Base-by-base conservation (phyloP, 2,329 filamentous ascomycete genomes). In the Graphilbum sp. region DNA sequence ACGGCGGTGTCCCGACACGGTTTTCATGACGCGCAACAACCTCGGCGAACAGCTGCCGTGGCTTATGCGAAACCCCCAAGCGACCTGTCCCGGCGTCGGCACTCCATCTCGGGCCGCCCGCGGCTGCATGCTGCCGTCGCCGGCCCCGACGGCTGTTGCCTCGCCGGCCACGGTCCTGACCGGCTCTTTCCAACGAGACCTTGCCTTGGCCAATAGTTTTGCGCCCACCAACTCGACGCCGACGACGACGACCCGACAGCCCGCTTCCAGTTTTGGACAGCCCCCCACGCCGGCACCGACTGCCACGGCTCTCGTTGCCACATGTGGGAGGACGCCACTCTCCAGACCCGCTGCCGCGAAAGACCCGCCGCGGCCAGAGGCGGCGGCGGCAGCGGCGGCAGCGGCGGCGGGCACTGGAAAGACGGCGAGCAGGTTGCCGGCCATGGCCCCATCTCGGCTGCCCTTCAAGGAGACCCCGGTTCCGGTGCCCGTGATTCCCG, bases 21-120 rank as follows among this genome's bases (percentile, higher is more conserved):
- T 52, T 60, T 67, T 66, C 60, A 75, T 75, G 70, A 75, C 70
- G 60, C 67, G 66, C 52, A 72, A 74, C 57, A 75, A 75, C 51
- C 62, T 75, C 43, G 53, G 56, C 48, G 63, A 69, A 50, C 67
- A 75, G 52, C 57, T 75, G 48, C 59, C 65, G 48, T 75, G 70
- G 70, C 59, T 75, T 50, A 51, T 72, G 49, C 59, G 60, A 48
- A 66, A 69, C 53, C 54, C 59, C 48, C 50, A 56, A 55, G 33
- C 55, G 57, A 43, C 54, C 5, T 38, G 35, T 21, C 44, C 44
- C 3, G 29, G 29, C n/a, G 16, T 30, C 9, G 23, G 16, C 15
- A 10, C 18, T 7, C 11, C 12, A 13, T 25, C 20, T n/a, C 17
- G n/a, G n/a, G n/a, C n/a, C n/a, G n/a, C n/a, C n/a, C n/a, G n/a